Evolutionary conservation across 257 asterid species (phyloP), one percentile per base, ranked within the genome.

Genomic region (Solanum bulbocastanum): DNA sequence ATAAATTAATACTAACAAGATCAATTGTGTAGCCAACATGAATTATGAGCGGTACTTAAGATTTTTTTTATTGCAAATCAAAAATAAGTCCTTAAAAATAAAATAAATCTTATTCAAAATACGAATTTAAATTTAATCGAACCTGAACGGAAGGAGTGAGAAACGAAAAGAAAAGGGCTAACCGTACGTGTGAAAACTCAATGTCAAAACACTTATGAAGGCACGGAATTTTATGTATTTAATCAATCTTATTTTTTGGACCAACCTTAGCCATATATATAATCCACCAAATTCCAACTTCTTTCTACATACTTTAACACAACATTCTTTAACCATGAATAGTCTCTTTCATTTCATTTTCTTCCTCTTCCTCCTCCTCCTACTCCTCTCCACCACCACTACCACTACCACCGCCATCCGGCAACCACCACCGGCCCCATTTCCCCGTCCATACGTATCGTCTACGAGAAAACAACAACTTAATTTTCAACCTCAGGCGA

Each of bases 261-360:
- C 89, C 86, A 87, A 72, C 74, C 87, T 58, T 75, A 30, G 22
- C 75, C 87, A 74, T 73, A 60, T 86, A 84, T 82, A 86, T 72
- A 56, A 52, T 73, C 73, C 86, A 83, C 60, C 85, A 83, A 87
- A 83, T 88, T 44, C 87, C 65, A 84, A 72, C 85, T 65, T 87
- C 84, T 82, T 56, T 73, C 65, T 37, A 42, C 46, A 42, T 42
- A 83, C 49, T 76, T 27, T 40, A 86, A 56, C 40, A 52, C 46
- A 87, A 74, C 37, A 87, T 87, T 42, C 88, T 86, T 76, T 68
- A 52, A 66, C 90, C 86, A 85, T 82, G 88, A 92, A 90, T 90
- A 72, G 88, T 85, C 91, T 90, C 32, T 87, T 91, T 85, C 89
- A 89, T 81, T 88, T 91, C 86, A 52, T 89, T 40, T 88, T 88